Evolutionary conservation across 2,329 filamentous ascomycete species (phyloP).

Genomic region (Bipolaris oryzae): DNA sequence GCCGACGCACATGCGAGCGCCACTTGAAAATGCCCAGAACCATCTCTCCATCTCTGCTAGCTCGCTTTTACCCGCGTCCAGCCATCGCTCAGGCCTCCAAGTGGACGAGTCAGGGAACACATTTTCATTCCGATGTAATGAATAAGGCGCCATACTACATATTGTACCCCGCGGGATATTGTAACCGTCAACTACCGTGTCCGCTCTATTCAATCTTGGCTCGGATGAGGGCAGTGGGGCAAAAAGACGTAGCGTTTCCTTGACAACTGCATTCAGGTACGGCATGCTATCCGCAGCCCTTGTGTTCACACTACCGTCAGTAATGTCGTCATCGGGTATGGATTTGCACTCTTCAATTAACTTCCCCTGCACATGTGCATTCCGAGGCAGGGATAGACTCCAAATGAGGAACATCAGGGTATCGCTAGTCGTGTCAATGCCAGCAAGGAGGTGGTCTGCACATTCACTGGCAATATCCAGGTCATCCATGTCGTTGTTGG

Average conservation of each 20-base stretch:
- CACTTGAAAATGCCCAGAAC: constrained; percentile 51
- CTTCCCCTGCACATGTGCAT: constrained; percentile 53
- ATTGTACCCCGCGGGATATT: constrained; percentile 44
- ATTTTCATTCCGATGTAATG: constrained; percentile 44
- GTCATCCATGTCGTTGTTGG: constrained; percentile 41
- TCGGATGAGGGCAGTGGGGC: constrained; percentile 60
- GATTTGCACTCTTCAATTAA: constrained; percentile 52
- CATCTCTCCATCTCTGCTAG: constrained; percentile 41
- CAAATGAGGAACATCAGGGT: constrained; percentile 50
- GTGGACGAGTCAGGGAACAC: constrained; percentile 37
- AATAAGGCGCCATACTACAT: constrained; percentile 50
- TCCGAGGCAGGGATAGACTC: constrained; percentile 47
- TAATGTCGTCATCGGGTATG: constrained; percentile 20
- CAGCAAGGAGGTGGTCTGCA: constrained; percentile 61
- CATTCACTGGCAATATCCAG: constrained; percentile 60
- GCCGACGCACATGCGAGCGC: constrained; percentile 52
- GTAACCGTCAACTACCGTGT: constrained; percentile 48
- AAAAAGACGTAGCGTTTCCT: constrained; percentile 58
- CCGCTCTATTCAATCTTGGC: constrained; percentile 51
- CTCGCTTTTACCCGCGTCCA: constrained; percentile 13
- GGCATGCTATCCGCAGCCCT: constrained; percentile 49
- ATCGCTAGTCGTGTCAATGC: constrained; percentile 60
- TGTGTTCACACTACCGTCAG: constrained; percentile 32
- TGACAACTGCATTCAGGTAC: constrained; percentile 58
- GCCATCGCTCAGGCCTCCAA: constrained; percentile 47